Percentiles rank a stretch among this genome's conserved stretches.
Conservation (phyloP, 169 alveolate species). For the Prorocentrum cordatum region DNA sequence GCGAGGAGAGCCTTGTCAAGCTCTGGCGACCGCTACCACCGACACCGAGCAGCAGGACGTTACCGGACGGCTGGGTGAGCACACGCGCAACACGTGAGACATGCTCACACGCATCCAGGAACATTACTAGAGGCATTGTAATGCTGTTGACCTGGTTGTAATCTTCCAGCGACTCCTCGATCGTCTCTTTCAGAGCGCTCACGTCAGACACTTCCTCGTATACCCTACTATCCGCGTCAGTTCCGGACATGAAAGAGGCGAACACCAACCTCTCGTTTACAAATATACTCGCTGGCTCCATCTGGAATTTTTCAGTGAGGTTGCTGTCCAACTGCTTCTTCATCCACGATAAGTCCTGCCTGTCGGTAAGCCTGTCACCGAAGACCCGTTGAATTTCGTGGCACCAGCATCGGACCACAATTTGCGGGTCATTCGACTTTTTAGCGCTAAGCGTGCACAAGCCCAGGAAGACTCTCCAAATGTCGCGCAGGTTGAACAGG, state of each 20-base stretch:
- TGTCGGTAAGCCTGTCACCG: conserved; percentile 84
- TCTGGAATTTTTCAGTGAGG: background rate
- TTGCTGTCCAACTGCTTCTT: conserved; percentile 11
- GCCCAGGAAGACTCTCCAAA: conserved; percentile 89
- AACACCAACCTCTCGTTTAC: conserved; percentile 82
- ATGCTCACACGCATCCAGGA: conserved; percentile 90
- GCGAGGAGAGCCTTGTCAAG: conserved; percentile 75
- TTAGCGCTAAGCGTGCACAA: conserved; percentile 82
- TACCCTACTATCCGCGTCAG: conserved; percentile 80
- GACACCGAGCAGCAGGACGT: conserved; percentile 86
- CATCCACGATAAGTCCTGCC: conserved; percentile 40
- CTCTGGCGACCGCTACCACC: conserved; percentile 84
- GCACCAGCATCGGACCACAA: conserved; percentile 78
- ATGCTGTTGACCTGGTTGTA: conserved; percentile 80
- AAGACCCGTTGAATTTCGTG: conserved; percentile 88
- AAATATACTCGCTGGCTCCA: background rate
- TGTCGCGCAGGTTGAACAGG: conserved; percentile 91
- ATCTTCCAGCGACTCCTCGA: conserved; percentile 84
- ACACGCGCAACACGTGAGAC: conserved; percentile 78
- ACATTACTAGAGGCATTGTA: conserved; percentile 88
- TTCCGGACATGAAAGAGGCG: conserved; percentile 82
- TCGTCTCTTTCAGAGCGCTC: conserved; percentile 74
- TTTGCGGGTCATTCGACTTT: conserved; percentile 58
- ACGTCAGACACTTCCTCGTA: conserved; percentile 74
- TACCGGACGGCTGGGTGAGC: conserved; percentile 84